Percentiles rank a stretch among this genome's conserved stretches.
These are phyloP conservation scores for Podila epicladia DNA, from an alignment of 192 early-diverging fungal species.

Conservation along the genomic window DNA sequence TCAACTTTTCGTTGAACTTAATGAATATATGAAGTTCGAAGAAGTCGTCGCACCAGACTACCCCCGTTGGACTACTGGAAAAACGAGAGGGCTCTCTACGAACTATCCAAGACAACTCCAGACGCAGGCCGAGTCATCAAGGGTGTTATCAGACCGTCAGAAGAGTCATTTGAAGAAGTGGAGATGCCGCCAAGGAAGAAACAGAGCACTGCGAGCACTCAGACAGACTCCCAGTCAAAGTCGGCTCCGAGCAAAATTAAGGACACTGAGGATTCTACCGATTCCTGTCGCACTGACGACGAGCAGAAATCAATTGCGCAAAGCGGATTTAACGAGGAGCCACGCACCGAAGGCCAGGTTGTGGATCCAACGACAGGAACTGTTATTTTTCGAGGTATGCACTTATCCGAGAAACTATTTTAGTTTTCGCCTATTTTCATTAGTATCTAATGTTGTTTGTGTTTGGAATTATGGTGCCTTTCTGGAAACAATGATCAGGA, in stretches of 20 bases:
- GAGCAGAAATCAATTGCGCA: not conserved
- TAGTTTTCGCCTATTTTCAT: too few species aligned
- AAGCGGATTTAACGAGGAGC: not conserved
- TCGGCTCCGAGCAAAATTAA: too few species aligned
- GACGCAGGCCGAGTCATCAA: not conserved
- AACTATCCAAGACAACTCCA: slow-evolving; percentile 1
- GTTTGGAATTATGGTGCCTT: too few species aligned
- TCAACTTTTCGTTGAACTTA: not conserved
- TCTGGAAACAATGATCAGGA: too few species aligned
- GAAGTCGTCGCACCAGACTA: not conserved
- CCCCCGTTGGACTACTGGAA: not conserved
- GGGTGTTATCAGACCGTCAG: not conserved
- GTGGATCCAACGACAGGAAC: not conserved
- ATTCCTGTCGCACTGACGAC: not conserved
- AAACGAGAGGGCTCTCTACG: not conserved
- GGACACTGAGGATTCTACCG: too few species aligned
- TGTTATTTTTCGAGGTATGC: not conserved
- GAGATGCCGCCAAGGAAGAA: not conserved
- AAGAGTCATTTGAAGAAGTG: not conserved
- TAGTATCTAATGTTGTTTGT: too few species aligned
- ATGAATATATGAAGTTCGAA: not conserved
- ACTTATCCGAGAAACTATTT: not conserved
- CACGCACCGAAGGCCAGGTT: not conserved
- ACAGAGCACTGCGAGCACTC: not conserved
- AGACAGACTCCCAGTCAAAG: not conserved